These are phyloP conservation scores for Ogataea paraovalis DNA, from an alignment of 805 yeast genomes.

Conservation along the genomic window DNA sequence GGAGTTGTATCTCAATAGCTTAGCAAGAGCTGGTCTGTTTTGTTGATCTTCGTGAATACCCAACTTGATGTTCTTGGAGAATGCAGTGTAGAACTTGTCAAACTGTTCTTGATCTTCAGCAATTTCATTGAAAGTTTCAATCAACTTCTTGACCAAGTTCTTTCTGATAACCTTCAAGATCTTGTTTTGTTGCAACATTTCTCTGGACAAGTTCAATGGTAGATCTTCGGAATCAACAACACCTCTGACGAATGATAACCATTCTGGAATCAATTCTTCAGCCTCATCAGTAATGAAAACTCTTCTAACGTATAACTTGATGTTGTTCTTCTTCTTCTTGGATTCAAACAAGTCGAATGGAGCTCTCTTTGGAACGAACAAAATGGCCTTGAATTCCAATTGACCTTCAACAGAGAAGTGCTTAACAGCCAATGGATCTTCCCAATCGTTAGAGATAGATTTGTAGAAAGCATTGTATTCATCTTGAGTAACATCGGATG, in stretches of 20 bases:
- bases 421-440: slow-evolving; percentile 98
- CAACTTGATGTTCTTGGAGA: slow-evolving; percentile 96
- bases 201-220: slow-evolving; percentile 99
- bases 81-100: slow-evolving; percentile 96
- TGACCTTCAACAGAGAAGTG: slow-evolving; percentile 99
- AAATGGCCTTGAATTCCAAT: slow-evolving; percentile 96
- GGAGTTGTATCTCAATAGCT: slow-evolving; percentile 94
- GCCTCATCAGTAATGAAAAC: slow-evolving; percentile 99
- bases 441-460: slow-evolving; percentile 99
- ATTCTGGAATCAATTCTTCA: slow-evolving; percentile 98
- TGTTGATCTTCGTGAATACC: slow-evolving; percentile 99
- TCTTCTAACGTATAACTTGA: slow-evolving; percentile 98
- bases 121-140: slow-evolving; percentile 98
- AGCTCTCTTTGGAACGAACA: slow-evolving; percentile 98
- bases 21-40: slow-evolving; percentile 94
- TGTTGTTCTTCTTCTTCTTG: slow-evolving; percentile 98
- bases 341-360: slow-evolving; percentile 98
- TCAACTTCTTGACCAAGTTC: slow-evolving; percentile 97
- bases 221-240: slow-evolving; percentile 99
- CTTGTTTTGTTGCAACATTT: slow-evolving; percentile 99
- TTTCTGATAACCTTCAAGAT: slow-evolving; percentile 98
- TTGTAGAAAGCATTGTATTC: slow-evolving; percentile 99
- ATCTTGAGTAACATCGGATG: slow-evolving; percentile 94
- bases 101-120: slow-evolving; percentile 99
- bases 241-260: slow-evolving; percentile 97